Evolutionary conservation across 2,329 filamentous ascomycete species (phyloP).

Genomic region (Chaetomium sp.): DNA sequence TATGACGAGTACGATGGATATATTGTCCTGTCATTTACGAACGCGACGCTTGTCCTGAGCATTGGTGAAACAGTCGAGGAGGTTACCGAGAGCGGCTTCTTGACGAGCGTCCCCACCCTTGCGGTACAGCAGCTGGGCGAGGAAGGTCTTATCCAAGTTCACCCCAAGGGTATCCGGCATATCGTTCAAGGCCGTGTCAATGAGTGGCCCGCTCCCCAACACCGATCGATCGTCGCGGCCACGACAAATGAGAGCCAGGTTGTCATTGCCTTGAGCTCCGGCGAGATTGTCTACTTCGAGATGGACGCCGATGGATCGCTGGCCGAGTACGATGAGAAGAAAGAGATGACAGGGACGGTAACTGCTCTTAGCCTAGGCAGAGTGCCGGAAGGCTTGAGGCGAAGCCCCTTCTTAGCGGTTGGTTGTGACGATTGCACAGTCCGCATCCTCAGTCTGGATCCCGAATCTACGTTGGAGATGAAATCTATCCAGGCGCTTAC

Average conservation of each 20-base stretch:
- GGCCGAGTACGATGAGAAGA: conserved; percentile 90
- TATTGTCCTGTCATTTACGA: conserved; percentile 88
- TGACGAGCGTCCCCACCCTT: conserved; percentile 80
- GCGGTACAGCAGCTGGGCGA: conserved; percentile 93
- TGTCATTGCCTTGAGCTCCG: conserved; percentile 86
- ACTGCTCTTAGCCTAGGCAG: conserved; percentile 91
- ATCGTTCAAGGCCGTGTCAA: conserved; percentile 74
- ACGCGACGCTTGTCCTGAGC: conserved; percentile 83
- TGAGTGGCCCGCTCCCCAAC: conserved; percentile 89
- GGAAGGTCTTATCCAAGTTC: conserved; percentile 86
- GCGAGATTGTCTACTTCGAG: conserved; percentile 97
- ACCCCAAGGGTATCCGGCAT: conserved; percentile 92
- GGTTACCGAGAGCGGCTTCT: conserved; percentile 86
- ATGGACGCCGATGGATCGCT: conserved; percentile 88
- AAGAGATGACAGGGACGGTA: conserved; percentile 91
- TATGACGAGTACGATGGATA: conserved; percentile 86
- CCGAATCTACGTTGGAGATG: conserved; percentile 83
- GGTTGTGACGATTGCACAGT: conserved; percentile 97
- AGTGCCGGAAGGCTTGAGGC: conserved; percentile 79
- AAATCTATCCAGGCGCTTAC: conserved; percentile 93
- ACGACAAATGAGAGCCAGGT: conserved; percentile 92
- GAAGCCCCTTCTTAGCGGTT: conserved; percentile 90
- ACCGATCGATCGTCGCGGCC: conserved; percentile 90
- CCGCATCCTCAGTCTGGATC: conserved; percentile 81
- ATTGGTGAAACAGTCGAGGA: conserved; percentile 97